A percentile compares a stretch with the other conserved stretches of the same genome.
These are phyloP conservation scores for Elaeis oleifera DNA, from an alignment of 202 grass and related monocot species.

Conservation along the genomic window DNA sequence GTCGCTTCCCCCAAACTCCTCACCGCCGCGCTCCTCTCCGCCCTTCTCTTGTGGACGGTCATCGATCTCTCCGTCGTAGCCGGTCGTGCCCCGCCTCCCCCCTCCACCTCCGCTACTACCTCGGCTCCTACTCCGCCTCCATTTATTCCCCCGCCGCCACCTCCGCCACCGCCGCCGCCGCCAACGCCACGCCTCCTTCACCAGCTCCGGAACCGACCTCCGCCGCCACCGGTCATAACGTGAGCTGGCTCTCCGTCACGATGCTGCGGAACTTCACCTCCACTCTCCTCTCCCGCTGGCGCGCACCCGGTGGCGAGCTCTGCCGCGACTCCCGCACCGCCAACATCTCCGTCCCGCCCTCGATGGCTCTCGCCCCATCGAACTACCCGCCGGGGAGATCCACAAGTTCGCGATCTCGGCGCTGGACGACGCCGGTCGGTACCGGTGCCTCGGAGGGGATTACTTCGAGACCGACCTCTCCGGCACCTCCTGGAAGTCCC, in stretches of 20 bases:
- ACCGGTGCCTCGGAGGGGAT: conserved; percentile 78
- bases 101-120: conserved; percentile 28
- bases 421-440: conserved; percentile 39
- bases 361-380: conserved; percentile 7
- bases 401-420: conserved; percentile 59
- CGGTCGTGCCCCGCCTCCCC: conserved; percentile 6
- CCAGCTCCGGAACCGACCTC: too few relatives aligned
- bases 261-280: conserved; percentile 53
- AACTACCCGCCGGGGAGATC: conserved; percentile 42
- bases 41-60: conserved; percentile 38
- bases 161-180: neutral
- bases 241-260: conserved; percentile 57
- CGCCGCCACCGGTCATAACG: neutral
- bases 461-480: conserved; percentile 93
- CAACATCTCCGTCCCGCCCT: conserved; percentile 49
- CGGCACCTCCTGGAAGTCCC: conserved; percentile 61
- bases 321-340: conserved; percentile 64
- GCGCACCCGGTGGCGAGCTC: conserved; percentile 33
- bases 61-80: conserved; percentile 37
- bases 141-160: neutral
- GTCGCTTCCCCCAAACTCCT: neutral
- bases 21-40: conserved; percentile 9
- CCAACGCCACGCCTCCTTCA: neutral
- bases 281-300: conserved; percentile 65
- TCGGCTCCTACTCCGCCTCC: neutral